Evolutionary conservation across 257 asterid species (phyloP).

Genomic region (Nicotiana noctiflora): DNA sequence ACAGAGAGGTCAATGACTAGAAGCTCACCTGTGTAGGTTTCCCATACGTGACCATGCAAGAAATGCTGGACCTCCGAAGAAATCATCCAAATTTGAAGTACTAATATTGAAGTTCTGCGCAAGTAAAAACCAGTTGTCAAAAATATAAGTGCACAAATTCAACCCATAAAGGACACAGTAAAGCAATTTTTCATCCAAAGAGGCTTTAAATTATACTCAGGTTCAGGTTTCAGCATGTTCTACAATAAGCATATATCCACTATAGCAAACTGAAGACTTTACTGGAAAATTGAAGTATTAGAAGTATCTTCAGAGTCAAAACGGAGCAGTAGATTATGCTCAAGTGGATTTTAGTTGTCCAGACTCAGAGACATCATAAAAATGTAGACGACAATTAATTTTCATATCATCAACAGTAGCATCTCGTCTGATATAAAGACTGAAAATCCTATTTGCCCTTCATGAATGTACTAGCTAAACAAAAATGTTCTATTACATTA

Average conservation of each 20-base stretch:
- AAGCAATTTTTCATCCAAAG: background rate
- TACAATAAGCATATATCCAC: background rate
- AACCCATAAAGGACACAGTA: background rate
- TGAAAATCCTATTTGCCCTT: background rate
- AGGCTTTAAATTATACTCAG: background rate
- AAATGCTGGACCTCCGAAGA: conserved; percentile 88
- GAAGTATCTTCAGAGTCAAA: background rate
- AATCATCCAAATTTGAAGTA: conserved; percentile 53
- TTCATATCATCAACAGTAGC: background rate
- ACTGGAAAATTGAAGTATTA: background rate
- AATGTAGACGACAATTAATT: background rate
- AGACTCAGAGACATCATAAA: background rate
- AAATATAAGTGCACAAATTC: background rate
- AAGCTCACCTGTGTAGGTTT: conserved; percentile 67
- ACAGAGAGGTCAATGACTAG: conserved; percentile 3
- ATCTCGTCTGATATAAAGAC: background rate
- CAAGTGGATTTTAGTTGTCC: background rate
- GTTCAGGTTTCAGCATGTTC: background rate
- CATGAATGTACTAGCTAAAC: background rate
- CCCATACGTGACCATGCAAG: conserved; percentile 95
- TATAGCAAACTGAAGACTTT: background rate
- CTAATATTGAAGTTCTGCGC: conserved; percentile 66
- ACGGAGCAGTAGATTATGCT: background rate
- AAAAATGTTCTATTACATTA: background rate
- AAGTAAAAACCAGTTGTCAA: conserved; percentile 12